A percentile compares a stretch with the other conserved stretches of the same genome.
phyloP scores from a whole-genome alignment of 177 flowering plant genomes.

The Vitis hybrid region DNA sequence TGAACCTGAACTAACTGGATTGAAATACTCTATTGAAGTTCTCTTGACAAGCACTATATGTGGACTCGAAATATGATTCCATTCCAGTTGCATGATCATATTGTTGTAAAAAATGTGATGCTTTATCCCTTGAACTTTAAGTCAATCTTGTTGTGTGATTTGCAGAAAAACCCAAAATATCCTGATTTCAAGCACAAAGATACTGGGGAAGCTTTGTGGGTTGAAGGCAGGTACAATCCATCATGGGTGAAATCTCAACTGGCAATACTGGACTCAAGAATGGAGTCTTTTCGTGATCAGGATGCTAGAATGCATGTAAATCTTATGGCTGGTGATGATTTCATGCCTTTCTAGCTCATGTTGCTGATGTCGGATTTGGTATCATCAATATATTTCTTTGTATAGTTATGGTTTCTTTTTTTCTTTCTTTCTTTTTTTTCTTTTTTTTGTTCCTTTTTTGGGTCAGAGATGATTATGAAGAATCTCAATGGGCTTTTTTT shows the following conservation, averaged over 20 bases:
- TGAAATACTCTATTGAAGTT: neutral
- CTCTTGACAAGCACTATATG: neutral
- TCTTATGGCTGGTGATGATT: conserved; percentile 37
- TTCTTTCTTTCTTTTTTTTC: no score
- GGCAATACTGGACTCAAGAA: conserved; percentile 62
- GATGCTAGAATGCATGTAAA: conserved; percentile 23
- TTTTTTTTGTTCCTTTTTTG: no score
- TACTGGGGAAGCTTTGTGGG: conserved; percentile 89
- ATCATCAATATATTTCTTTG: neutral
- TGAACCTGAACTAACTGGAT: neutral
- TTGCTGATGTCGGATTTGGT: neutral
- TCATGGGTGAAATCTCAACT: conserved; percentile 88
- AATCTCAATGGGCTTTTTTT: neutral
- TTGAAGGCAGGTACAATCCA: conserved; percentile 79
- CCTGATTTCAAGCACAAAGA: conserved; percentile 99
- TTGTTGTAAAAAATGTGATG: neutral
- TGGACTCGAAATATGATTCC: neutral
- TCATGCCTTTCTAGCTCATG: conserved; percentile 30
- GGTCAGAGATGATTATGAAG: conserved; percentile 2
- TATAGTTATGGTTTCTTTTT: neutral
- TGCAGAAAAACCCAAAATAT: conserved; percentile 71
- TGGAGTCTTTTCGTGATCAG: conserved; percentile 49
- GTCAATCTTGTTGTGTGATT: conserved; percentile 8
- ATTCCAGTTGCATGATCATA: neutral
- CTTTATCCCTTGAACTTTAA: neutral